These are phyloP conservation scores for Acrodontium crateriforme DNA, from an alignment of 2,329 filamentous ascomycete genomes.

Conservation along the genomic window DNA sequence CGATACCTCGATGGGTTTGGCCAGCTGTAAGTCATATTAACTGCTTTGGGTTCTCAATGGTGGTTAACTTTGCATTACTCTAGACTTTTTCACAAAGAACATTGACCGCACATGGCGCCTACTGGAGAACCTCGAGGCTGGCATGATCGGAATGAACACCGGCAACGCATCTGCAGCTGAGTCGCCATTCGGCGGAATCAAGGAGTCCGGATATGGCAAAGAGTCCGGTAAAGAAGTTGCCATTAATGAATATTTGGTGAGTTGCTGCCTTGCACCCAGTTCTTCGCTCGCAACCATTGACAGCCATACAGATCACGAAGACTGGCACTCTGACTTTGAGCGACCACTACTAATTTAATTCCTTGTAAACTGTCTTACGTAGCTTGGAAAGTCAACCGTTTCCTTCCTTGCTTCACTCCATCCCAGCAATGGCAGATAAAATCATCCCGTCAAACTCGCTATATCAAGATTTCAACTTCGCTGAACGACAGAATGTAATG, in stretches of 20 bases:
- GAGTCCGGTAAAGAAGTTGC: conserved; percentile 52
- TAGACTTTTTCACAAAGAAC: conserved; percentile 52
- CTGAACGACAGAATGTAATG: too few relatives aligned
- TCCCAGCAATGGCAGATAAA: too few relatives aligned
- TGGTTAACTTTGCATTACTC: neutral
- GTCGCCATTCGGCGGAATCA: conserved; percentile 53
- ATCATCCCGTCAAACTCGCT: too few relatives aligned
- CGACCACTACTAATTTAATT: conserved; percentile 36
- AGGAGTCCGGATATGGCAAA: conserved; percentile 55
- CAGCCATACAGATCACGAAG: conserved; percentile 40
- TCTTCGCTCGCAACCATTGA: conserved; percentile 13
- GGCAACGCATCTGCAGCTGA: conserved; percentile 53
- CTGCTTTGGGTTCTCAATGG: neutral
- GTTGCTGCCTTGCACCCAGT: neutral
- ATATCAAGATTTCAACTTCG: too few relatives aligned
- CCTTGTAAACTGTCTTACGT: too few relatives aligned
- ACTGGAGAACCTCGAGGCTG: conserved; percentile 53
- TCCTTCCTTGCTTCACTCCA: too few relatives aligned
- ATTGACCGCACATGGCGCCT: conserved; percentile 51
- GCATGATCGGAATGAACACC: conserved; percentile 47
- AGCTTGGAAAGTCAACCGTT: too few relatives aligned
- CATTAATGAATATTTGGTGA: conserved; percentile 7
- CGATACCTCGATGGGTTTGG: conserved; percentile 49
- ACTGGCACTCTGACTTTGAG: conserved; percentile 50
- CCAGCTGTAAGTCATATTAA: conserved; percentile 31